A percentile compares a stretch with the other conserved stretches of the same genome.
Evolutionary conservation across 306 rosid genomes (phyloP).

Genomic region (Quercus agrifolia): DNA sequence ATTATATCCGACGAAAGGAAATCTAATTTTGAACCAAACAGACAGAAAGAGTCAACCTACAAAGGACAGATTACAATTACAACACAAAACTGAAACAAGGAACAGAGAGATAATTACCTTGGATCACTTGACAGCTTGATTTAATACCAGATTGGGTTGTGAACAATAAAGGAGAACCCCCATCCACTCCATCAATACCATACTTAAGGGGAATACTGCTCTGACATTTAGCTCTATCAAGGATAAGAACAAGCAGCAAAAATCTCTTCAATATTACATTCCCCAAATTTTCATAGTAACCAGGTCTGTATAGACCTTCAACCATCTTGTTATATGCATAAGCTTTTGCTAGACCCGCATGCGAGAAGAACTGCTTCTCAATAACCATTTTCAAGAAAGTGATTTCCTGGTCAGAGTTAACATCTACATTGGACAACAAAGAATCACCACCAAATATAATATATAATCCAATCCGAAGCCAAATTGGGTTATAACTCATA

Average conservation of each 20-base stretch:
- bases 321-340: constrained; percentile 88
- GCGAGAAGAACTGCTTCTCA: constrained; percentile 70
- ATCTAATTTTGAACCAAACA: constrained; percentile 55
- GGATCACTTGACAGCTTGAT: constrained; percentile 73
- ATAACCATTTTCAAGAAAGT: constrained; percentile 72
- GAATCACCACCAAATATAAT: constrained; percentile 82
- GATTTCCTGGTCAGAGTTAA: constrained; percentile 51
- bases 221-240: constrained; percentile 83
- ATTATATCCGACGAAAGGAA: constrained; percentile 77
- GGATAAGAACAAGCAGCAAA: constrained; percentile 69
- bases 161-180: constrained; percentile 92
- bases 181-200: constrained; percentile 92
- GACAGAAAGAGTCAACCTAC: constrained; percentile 38
- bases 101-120: constrained; percentile 42
- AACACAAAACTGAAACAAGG: constrained; percentile 3
- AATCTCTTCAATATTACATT: constrained; percentile 71
- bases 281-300: constrained; percentile 87
- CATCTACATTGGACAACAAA: constrained; percentile 53
- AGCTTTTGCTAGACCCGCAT: constrained; percentile 58
- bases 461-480: constrained; percentile 81
- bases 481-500: constrained; percentile 70
- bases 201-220: constrained; percentile 76
- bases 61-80: constrained; percentile 10
- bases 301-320: constrained; percentile 86
- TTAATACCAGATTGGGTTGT: constrained; percentile 52